Evolutionary conservation across 805 yeast species (phyloP).

Genomic region (Millerozyma miso): DNA sequence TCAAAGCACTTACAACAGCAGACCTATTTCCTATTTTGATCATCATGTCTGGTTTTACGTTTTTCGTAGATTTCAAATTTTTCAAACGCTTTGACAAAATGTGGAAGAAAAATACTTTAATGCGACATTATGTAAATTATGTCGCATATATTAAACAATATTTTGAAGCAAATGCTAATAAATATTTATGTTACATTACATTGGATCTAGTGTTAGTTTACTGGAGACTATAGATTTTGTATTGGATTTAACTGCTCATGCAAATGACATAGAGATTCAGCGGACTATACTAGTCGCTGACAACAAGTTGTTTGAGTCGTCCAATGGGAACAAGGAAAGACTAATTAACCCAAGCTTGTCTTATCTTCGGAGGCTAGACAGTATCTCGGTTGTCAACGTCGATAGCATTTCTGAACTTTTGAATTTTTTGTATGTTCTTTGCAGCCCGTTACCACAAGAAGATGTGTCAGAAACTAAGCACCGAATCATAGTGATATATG

Average conservation of each 20-base stretch:
- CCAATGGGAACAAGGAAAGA: not conserved
- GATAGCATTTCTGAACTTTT: not conserved
- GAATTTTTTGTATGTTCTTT: not conserved
- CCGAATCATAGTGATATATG: not conserved
- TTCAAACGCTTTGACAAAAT: constrained; percentile 7
- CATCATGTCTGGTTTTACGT: not conserved
- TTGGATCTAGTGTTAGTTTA: not conserved
- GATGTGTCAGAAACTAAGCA: not conserved
- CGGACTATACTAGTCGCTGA: not conserved
- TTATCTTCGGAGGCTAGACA: not conserved
- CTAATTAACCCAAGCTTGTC: not conserved
- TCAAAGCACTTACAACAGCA: not conserved
- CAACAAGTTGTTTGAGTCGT: not conserved
- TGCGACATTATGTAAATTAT: too few species aligned
- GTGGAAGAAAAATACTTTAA: too few species aligned
- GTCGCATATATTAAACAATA: too few species aligned
- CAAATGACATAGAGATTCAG: not conserved
- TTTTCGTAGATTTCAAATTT: not conserved
- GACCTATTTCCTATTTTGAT: not conserved
- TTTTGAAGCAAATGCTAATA: too few species aligned
- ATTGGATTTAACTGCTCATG: not conserved
- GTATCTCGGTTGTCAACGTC: not conserved
- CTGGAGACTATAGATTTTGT: not conserved
- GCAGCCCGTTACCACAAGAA: not conserved
- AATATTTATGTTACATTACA: not conserved